Conservation (phyloP, 768 basidiomycete genomes). For the Coprinopsis marcescibilis region DNA sequence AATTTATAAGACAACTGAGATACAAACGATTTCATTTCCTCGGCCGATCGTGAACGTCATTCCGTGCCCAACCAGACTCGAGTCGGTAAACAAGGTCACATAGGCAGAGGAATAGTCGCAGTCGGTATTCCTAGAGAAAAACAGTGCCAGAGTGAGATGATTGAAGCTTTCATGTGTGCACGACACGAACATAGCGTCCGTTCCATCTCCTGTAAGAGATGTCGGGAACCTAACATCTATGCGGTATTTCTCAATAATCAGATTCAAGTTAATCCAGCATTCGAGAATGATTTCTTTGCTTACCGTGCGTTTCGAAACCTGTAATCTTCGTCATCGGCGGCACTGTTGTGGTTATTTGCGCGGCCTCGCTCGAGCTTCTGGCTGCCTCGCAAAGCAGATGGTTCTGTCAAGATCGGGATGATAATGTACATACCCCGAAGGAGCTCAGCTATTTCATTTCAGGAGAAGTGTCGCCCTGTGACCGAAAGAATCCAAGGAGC, state of each 20-base stretch:
- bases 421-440: no score
- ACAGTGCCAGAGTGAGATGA: no score
- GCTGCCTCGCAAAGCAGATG: no score
- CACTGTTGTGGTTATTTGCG: no score
- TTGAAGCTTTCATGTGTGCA: neutral
- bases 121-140: slow-evolving; percentile 78
- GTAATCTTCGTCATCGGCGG: slow-evolving; percentile 32
- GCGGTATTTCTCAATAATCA: neutral
- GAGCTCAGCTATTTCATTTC: no score
- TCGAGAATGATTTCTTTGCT: neutral
- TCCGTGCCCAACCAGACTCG: slow-evolving; percentile 77
- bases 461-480: no score
- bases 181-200: slow-evolving; percentile 76
- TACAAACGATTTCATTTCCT: slow-evolving; percentile 86
- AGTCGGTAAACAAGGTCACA: slow-evolving; percentile 69
- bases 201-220: slow-evolving; percentile 84
- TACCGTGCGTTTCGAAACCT: slow-evolving; percentile 29
- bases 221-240: slow-evolving; percentile 91
- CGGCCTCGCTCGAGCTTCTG: no score
- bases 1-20: neutral
- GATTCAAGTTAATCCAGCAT: neutral
- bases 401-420: no score
- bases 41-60: slow-evolving; percentile 95
- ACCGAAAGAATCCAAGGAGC: no score
- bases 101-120: slow-evolving; percentile 97